These are phyloP conservation scores for Nadsonia commutata DNA, from an alignment of 1,139 yeast species.

Conservation along the genomic window DNA sequence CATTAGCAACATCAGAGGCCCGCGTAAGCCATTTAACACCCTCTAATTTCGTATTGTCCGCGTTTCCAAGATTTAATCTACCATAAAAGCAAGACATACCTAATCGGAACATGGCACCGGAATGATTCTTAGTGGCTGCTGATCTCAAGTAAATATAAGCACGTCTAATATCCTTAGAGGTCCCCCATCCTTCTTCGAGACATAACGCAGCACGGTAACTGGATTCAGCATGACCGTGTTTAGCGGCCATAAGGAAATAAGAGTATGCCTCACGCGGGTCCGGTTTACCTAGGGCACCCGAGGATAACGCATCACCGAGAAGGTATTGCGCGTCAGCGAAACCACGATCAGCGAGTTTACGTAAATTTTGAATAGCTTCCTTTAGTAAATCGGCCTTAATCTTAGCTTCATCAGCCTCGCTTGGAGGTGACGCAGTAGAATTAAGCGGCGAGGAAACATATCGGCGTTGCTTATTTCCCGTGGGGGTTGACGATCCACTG, in stretches of 20 bases:
- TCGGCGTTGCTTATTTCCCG: background rate
- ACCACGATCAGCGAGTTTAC: conserved; percentile 65
- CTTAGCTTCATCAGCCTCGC: conserved; percentile 24
- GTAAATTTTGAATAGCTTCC: conserved; percentile 62
- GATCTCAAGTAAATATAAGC: conserved; percentile 72
- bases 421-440: background rate
- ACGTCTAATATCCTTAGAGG: conserved; percentile 74
- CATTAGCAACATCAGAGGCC: conserved; percentile 74
- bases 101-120: conserved; percentile 87
- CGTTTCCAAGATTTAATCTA: conserved; percentile 65
- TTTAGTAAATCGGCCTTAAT: conserved; percentile 35
- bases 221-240: conserved; percentile 82
- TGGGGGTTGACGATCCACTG: background rate
- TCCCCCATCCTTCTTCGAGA: conserved; percentile 88
- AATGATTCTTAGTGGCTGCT: conserved; percentile 85
- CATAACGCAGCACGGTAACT: conserved; percentile 86
- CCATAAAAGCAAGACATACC: conserved; percentile 79
- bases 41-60: conserved; percentile 55
- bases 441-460: conserved; percentile 4
- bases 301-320: conserved; percentile 73
- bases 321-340: conserved; percentile 83
- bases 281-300: conserved; percentile 76
- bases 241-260: conserved; percentile 79
- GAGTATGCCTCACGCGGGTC: conserved; percentile 64
- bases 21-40: conserved; percentile 91